phyloP scores from a whole-genome alignment of 164 flowering plant species.

The Kalanchoe fedtschenkoi region DNA sequence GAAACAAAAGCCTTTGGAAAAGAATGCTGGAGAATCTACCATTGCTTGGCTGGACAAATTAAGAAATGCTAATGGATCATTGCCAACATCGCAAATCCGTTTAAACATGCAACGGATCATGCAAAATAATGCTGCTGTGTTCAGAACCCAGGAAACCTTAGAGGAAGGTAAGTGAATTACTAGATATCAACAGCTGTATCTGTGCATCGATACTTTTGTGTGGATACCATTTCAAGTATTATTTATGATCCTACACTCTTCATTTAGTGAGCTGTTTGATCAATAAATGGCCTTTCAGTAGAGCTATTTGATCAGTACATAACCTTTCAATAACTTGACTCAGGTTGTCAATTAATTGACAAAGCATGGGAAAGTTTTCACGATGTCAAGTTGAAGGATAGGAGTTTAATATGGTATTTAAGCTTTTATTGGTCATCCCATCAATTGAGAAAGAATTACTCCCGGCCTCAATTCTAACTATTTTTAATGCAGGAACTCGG shows the following conservation, averaged over 20 bases:
- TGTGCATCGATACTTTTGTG: not conserved
- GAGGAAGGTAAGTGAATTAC: conserved; percentile 58
- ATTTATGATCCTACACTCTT: not conserved
- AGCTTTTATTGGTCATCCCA: conserved; percentile 3
- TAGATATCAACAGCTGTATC: not conserved
- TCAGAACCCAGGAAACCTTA: conserved; percentile 85
- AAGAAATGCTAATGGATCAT: conserved; percentile 77
- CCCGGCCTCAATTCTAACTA: not conserved
- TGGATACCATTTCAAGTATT: not conserved
- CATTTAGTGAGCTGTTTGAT: not conserved
- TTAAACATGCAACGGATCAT: conserved; percentile 88
- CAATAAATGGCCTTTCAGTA: not conserved
- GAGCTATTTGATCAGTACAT: not conserved
- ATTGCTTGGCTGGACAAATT: conserved; percentile 85
- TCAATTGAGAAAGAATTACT: not conserved
- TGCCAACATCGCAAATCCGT: conserved; percentile 81
- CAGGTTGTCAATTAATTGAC: conserved; percentile 86
- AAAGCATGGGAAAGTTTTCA: conserved; percentile 82
- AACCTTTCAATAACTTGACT: not conserved
- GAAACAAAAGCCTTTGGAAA: conserved; percentile 77
- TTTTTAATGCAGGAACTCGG: conserved; percentile 62
- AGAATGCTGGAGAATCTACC: conserved; percentile 85
- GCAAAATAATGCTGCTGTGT: conserved; percentile 98
- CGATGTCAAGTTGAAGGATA: conserved; percentile 77
- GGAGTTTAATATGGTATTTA: conserved; percentile 80